Base-by-base conservation (phyloP, 371 early-diverging fungal genomes). In the Circinella umbellata region DNA sequence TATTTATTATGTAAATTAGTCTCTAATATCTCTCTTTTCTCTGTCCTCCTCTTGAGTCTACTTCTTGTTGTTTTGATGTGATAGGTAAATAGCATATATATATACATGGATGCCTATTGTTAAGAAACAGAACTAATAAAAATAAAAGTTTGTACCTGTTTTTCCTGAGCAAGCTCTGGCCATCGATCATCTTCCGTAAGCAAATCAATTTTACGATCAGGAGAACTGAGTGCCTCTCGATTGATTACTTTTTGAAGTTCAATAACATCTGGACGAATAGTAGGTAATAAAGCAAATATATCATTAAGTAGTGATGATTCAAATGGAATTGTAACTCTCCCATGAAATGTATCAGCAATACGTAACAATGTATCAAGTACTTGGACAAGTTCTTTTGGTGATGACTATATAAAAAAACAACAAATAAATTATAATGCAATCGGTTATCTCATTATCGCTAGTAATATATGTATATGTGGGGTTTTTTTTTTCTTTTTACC, bases 351-450 rank as follows among this genome's bases (percentile, higher is more conserved):
- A 15, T 68, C 68, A 0, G 88, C 69, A 1, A 90, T 76, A 60
- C 72, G 79, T 34, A 76, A 64, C 9, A 93, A 80, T 0, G 89
- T 85, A 34, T 80, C 68, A 35, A 93, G 70, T 5, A 89, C 82
- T 36, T 79, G 73, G 20, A 80, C 73, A 15, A 92, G 76, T 64
- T 92, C 94, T n/a, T 77, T 69, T 0, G 92, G 90, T 1, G 87
- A 74, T 0, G 89, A 82, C 78, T 91, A 73, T 27, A 42, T 6
- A 39, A 6, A 7, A 47, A 57, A 17, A 42, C 34, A 46, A 54
- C 42, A n/a, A 63, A n/a, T 11, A 65, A n/a, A 67, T 27, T n/a
- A n/a, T 27, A 27, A 27, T 27, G 2, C 27, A 27, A 27, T 27
- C 27, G 27, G 27, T 27, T 27, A 27, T 27, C 27, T 27, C 27